These are phyloP conservation scores for Cercospora sp. DNA, from an alignment of 2,329 filamentous ascomycete species.

Conservation along the genomic window DNA sequence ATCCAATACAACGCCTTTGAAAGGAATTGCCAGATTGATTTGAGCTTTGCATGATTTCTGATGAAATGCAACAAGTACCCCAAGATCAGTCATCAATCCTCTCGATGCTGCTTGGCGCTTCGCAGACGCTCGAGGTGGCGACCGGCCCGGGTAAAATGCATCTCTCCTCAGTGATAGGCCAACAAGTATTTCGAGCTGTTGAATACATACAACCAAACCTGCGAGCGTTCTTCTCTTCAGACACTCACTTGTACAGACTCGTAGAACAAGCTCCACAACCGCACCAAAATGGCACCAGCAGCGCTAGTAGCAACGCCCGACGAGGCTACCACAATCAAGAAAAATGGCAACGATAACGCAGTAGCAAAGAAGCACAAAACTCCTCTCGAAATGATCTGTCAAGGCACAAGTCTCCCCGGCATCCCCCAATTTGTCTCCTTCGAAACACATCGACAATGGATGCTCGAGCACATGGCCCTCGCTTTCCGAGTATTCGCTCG, in stretches of 20 bases:
- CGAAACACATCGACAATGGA: conserved; percentile 62
- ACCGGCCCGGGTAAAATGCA: conserved; percentile 2
- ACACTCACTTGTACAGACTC: neutral
- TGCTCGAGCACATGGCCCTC: conserved; percentile 63
- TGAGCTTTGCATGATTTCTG: no score
- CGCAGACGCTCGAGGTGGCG: neutral
- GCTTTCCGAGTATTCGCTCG: conserved; percentile 69
- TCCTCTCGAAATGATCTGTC: conserved; percentile 45
- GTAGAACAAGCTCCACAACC: neutral
- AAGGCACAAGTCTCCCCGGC: conserved; percentile 51
- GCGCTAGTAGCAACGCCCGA: conserved; percentile 26
- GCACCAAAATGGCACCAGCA: conserved; percentile 35
- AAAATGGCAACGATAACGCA: conserved; percentile 17
- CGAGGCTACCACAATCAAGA: conserved; percentile 24
- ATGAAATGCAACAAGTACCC: neutral
- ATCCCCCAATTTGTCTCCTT: conserved; percentile 59
- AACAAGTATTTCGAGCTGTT: neutral
- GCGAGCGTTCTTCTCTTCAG: neutral
- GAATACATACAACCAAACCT: neutral
- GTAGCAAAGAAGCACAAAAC: conserved; percentile 35
- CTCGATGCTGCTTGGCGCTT: neutral
- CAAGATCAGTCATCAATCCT: neutral
- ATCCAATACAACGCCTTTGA: neutral
- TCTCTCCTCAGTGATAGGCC: conserved; percentile 1
- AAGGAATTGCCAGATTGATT: no score